Evolutionary conservation across 2,329 filamentous ascomycete species (phyloP), one percentile per base, ranked within the genome.

Genomic region (Talaromyces amestolkiae): DNA sequence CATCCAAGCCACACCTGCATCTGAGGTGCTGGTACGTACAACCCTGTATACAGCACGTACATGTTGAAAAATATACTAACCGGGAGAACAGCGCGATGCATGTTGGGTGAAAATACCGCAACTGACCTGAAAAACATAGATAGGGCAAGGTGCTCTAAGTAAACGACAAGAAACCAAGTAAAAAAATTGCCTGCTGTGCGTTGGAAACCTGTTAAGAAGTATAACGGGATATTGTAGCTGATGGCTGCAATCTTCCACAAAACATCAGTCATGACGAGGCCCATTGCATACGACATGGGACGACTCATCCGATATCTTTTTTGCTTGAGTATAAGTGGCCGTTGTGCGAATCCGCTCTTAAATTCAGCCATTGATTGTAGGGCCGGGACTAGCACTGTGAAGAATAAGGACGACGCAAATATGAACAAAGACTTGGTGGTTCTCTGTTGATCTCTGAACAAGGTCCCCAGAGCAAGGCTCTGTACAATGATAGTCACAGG

Each of bases 41-140:
- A 94, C 2, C 92, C 91, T 0, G 87, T 89, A 0, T 91, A 94
- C 17, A 92, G 82, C 37, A 93, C 86, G 71, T 92, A 91, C 27
- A 93, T 78, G 0, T 90, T 93, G 68, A 95, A 91, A 65, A 92
- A 85, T 0, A 91, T 83, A 15, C 91, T 88, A 7, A 91, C 90
- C 61, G 91, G 88, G 74, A 93, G 93, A 75, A 92, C 90, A 6
- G 92, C 92, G 43, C 89, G 90, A 73, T 94, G 90, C 66, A 94
- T 95, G 71, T 91, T 90, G 0, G 90, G 88, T 66, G 89, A 92
- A 11, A 90, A 68, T 67, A 88, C 91, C 8, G 88, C 90, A 2
- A 92, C 82, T 10, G 89, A 90, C 66, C 90, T 81, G 80, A 92
- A 91, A 75, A 91, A 89, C 2, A 91, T 78, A 0, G 89, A 91